Conservation (phyloP, 495 filamentous ascomycete genomes). For the Penicillium flavigenum region DNA sequence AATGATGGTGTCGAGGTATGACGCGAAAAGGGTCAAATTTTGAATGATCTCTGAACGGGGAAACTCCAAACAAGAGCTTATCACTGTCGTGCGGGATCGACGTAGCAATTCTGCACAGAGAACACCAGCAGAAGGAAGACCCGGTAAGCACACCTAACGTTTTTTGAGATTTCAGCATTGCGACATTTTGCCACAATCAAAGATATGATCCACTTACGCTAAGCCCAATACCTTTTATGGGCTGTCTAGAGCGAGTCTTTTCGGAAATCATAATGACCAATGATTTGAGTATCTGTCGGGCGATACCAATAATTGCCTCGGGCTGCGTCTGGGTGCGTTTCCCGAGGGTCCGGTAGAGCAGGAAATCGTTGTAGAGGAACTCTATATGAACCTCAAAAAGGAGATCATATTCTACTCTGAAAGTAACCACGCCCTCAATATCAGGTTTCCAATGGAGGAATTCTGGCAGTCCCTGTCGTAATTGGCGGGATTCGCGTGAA, state of each 20-base stretch:
- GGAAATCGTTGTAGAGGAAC: conserved; percentile 52
- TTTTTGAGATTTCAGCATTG: not conserved
- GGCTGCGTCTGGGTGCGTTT: conserved; percentile 42
- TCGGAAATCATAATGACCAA: conserved; percentile 32
- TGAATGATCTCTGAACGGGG: conserved; percentile 60
- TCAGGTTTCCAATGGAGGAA: conserved; percentile 24
- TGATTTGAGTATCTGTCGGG: conserved; percentile 46
- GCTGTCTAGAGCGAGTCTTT: not conserved
- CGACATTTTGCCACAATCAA: not conserved
- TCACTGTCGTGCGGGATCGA: conserved; percentile 9
- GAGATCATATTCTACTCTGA: conserved; percentile 10
- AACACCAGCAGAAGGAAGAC: conserved; percentile 54
- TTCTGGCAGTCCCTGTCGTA: conserved; percentile 14
- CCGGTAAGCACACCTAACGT: conserved; percentile 26
- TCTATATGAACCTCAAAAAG: conserved; percentile 37
- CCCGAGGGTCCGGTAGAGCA: conserved; percentile 51
- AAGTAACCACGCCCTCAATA: not conserved
- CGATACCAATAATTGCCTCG: conserved; percentile 45
- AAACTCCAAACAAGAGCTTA: conserved; percentile 14
- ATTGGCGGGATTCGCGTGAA: conserved; percentile 13
- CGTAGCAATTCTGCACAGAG: conserved; percentile 55
- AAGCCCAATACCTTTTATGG: not conserved
- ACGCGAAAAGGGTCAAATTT: conserved; percentile 53
- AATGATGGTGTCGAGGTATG: conserved; percentile 27
- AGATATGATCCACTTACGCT: not conserved